Base-by-base conservation (phyloP, 495 filamentous ascomycete species). In the Trichoderma asperelloides region DNA sequence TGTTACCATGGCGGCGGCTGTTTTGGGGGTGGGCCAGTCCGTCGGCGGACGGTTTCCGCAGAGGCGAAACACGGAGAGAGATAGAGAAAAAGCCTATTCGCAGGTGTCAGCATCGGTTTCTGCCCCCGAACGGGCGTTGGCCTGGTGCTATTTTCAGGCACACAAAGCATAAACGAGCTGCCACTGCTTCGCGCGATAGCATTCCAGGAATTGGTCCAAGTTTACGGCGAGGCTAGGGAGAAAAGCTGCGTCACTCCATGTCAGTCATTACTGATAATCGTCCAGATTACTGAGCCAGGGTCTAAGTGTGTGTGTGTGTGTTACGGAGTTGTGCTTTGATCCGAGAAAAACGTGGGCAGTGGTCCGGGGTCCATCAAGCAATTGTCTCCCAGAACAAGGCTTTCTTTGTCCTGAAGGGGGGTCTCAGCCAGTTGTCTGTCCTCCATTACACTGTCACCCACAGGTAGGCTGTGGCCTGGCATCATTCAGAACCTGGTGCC, bases 1-100 rank as follows among this genome's bases (percentile, higher is more conserved):
- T 60, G 55, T 60, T 2, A 60, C 55, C 55, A 60, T 60, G 55
- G 23, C 55, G 55, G 55, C 55, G 55, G 55, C 11, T 30, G 27
- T 30, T 30, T 23, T 11, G 49, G 18, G 8, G 16, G n/a, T 21
- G 21, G 49, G n/a, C n/a, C 49, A 55, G 8, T 5, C 49, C 8
- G 49, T 55, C 6, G 43, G 15, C 43, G 43, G 15, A 16, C 43
- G 43, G 3, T 13, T n/a, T 47, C 43, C n/a, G 49, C 18, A n/a
- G 8, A 30, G 55, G 27, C 55, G n/a, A 60, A 30, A 60, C 55
- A 30, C 11, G 23, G 23, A 60, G 55, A 60, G 47, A 16, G 25
- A 60, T 9, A 3, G 11, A 12, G 55, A 30, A 33, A 18, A 30
- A 30, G 25, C 23, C 55, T 60, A 60, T 60, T 30, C 25, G 16